Percentiles rank a stretch among this genome's conserved stretches.
phyloP scores from a whole-genome alignment of 441 rosid species.

The Erodium chrysanthum region DNA sequence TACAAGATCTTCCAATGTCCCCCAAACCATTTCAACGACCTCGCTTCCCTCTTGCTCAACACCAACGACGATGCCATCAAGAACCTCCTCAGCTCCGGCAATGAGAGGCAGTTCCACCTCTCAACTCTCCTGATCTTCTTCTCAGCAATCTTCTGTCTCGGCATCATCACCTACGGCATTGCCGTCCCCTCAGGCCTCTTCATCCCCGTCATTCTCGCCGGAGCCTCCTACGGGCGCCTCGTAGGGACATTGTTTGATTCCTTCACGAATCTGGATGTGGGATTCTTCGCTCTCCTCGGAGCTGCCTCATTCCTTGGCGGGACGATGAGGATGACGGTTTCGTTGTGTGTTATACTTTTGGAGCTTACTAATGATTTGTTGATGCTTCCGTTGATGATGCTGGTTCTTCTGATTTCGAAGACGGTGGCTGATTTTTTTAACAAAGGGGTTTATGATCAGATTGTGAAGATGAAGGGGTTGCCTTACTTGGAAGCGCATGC shows the following conservation, averaged over 20 bases:
- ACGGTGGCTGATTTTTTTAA: constrained; percentile 58
- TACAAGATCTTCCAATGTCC: constrained; percentile 82
- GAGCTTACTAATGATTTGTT: constrained; percentile 56
- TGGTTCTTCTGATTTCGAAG: constrained; percentile 60
- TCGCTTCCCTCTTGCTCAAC: constrained; percentile 56
- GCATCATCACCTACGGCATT: constrained; percentile 64
- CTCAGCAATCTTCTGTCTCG: constrained; percentile 42
- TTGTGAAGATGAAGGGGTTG: constrained; percentile 54
- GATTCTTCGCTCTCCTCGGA: constrained; percentile 60
- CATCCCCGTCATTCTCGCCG: constrained; percentile 59
- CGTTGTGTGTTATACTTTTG: constrained; percentile 56
- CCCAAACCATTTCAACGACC: constrained; percentile 63
- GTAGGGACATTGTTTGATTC: constrained; percentile 42
- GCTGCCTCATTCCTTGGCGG: constrained; percentile 72
- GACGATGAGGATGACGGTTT: constrained; percentile 75
- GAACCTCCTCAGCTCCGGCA: constrained; percentile 38
- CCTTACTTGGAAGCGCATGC: constrained; percentile 66
- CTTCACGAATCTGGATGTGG: constrained; percentile 43
- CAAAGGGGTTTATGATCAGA: constrained; percentile 60
- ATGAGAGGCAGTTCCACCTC: constrained; percentile 41
- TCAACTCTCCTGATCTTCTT: constrained; percentile 48
- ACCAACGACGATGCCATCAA: constrained; percentile 69
- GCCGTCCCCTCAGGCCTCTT: constrained; percentile 71
- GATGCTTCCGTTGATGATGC: constrained; percentile 59
- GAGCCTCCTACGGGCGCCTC: constrained; percentile 59